These are phyloP conservation scores for Colletotrichum agaves DNA, from an alignment of 2,329 filamentous ascomycete genomes.

Conservation along the genomic window DNA sequence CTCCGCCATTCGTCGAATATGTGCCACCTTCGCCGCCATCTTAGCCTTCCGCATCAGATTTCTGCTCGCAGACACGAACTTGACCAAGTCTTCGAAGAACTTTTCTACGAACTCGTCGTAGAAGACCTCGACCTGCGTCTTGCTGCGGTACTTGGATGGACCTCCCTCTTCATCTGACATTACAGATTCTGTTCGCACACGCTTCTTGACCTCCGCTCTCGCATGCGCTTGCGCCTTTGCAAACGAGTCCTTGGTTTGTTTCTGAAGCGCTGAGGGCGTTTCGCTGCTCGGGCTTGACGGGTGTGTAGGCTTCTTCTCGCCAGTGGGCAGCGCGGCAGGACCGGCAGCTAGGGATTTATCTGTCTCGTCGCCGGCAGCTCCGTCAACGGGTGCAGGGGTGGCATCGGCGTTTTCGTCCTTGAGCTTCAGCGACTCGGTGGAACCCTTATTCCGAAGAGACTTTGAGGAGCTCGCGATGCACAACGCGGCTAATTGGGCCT, in stretches of 20 bases:
- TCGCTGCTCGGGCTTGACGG: constrained; percentile 48
- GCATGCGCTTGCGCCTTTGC: constrained; percentile 58
- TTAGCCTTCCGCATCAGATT: constrained; percentile 90
- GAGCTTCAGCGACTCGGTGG: constrained; percentile 64
- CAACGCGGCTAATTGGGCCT: constrained; percentile 67
- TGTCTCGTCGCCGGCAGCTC: background rate
- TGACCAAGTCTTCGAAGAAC: constrained; percentile 84
- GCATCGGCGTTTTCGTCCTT: constrained; percentile 52
- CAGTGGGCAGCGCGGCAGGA: constrained; percentile 18
- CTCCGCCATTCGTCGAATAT: constrained; percentile 70
- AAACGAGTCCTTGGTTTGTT: constrained; percentile 57
- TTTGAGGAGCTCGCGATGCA: constrained; percentile 48
- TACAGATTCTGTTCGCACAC: constrained; percentile 62
- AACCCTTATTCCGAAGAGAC: constrained; percentile 62
- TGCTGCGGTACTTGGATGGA: constrained; percentile 70
- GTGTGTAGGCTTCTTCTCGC: background rate
- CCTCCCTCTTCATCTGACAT: constrained; percentile 59
- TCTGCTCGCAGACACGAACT: constrained; percentile 80
- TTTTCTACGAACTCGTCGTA: constrained; percentile 90
- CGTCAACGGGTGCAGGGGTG: constrained; percentile 10
- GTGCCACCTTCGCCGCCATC: constrained; percentile 80
- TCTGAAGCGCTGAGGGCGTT: constrained; percentile 49
- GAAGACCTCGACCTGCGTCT: constrained; percentile 86
- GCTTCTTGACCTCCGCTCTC: constrained; percentile 60
- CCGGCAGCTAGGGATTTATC: background rate